phyloP scores from a whole-genome alignment of 169 alveolate species.

The Babesia caballi region DNA sequence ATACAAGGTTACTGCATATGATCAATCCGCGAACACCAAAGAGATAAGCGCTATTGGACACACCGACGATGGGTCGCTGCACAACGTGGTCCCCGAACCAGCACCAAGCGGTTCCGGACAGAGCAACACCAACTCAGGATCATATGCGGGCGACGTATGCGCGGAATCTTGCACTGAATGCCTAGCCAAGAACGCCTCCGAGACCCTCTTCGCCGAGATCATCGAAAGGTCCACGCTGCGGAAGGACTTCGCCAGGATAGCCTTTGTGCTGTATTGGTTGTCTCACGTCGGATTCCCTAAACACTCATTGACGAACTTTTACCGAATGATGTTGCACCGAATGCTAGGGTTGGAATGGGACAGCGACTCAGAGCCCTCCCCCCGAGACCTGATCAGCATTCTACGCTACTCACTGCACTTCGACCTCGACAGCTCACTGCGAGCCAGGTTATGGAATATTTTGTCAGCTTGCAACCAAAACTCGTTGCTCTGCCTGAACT shows the following conservation, averaged over 20 bases:
- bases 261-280: conserved; percentile 17
- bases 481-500: not conserved
- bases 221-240: not conserved
- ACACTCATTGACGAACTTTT: not conserved
- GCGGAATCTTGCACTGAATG: not conserved
- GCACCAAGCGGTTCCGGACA: no score
- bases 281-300: not conserved
- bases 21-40: not conserved
- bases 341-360: not conserved
- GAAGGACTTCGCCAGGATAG: conserved; percentile 29
- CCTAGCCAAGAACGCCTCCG: conserved; percentile 9
- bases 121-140: no score
- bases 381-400: conserved; percentile 16
- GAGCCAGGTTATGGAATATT: not conserved
- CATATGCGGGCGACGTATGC: not conserved
- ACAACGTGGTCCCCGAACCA: not conserved
- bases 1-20: not conserved
- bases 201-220: conserved; percentile 16
- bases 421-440: not conserved
- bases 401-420: not conserved
- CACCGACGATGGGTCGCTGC: not conserved
- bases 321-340: not conserved
- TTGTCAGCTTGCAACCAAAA: not conserved
- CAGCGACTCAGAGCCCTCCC: not conserved
- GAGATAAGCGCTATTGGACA: not conserved